Evolutionary conservation across 2,329 filamentous ascomycete genomes (phyloP), one percentile per base, ranked within the genome.

Genomic region (Didymella exigua): DNA sequence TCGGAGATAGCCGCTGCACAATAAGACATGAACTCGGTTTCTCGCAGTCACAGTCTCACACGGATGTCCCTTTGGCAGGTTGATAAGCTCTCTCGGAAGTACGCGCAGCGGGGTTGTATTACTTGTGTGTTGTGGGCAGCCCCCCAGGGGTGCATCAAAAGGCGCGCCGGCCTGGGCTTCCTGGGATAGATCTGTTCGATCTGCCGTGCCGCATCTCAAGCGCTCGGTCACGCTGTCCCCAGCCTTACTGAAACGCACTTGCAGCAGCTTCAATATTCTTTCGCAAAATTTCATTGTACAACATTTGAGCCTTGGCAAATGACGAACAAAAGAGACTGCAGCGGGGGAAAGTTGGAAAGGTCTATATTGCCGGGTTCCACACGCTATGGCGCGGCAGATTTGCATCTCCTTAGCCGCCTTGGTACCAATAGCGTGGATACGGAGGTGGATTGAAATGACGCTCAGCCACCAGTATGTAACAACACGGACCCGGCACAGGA

Each of bases 391-490:
- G 34, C 46, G 24, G 29, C 41, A 50, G 52, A 54, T 49, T 49
- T 33, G 40, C 27, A 40, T 29, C 38, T 48, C 33, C 19, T 27
- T 27, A 49, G 45, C 45, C 34, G 45, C 45, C 34, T 31, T 10
- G 23, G 41, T 42, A 46, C 46, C 34, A 50, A 46, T 49, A 50
- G 46, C 36, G 52, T 16, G 30, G 31, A 42, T n/a, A 43, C 42
- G 48, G 37, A 56, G 54, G 47, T 50, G 46, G 36, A 46, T 27
- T 24, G 47, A 27, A 21, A 38, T 13, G 24, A 47, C 37, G 47
- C 53, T 56, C 31, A 51, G 53, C 37, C 18, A 42, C 36, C 52
- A 23, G 41, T 23, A 33, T 23, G 45, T 23, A 42, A 41, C 52
- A 23, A 46, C 18, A 33, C 29, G 45, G 33, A 29, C 50, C 33